Percentiles rank a stretch among this genome's conserved stretches.
These are phyloP conservation scores for Dothideomycetes sp. DNA, from an alignment of 2,329 filamentous ascomycete species.

Conservation along the genomic window DNA sequence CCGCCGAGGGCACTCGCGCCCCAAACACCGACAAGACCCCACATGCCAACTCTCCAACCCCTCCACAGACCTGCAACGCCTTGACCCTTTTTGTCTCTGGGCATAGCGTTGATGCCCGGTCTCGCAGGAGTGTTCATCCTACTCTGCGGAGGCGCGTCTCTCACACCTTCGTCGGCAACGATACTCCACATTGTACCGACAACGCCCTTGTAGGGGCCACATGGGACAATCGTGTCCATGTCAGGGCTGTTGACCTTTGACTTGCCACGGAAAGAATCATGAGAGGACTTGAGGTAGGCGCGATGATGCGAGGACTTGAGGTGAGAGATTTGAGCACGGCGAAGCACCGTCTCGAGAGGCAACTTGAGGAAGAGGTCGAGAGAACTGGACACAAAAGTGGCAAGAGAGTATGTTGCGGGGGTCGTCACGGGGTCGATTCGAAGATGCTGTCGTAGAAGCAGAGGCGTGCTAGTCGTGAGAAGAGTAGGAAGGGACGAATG, in stretches of 20 bases:
- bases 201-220: constrained; percentile 75
- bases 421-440: constrained; percentile 73
- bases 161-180: constrained; percentile 66
- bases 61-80: constrained; percentile 60
- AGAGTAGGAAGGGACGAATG: constrained; percentile 78
- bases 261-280: constrained; percentile 15
- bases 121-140: constrained; percentile 19
- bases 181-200: constrained; percentile 89
- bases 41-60: constrained; percentile 70
- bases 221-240: constrained; percentile 65
- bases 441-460: constrained; percentile 77
- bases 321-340: constrained; percentile 74
- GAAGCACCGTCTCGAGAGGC: constrained; percentile 82
- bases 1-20: constrained; percentile 12
- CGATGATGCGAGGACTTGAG: constrained; percentile 34
- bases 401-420: constrained; percentile 71
- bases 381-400: constrained; percentile 71
- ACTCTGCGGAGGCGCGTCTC: constrained; percentile 27
- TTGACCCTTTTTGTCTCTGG: constrained; percentile 51
- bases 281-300: constrained; percentile 18
- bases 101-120: constrained; percentile 26
- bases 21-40: constrained; percentile 68
- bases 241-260: constrained; percentile 25
- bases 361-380: constrained; percentile 78
- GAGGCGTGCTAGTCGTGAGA: constrained; percentile 70